Conservation (phyloP, 768 basidiomycete species). For the Leucosporidium scottii region DNA sequence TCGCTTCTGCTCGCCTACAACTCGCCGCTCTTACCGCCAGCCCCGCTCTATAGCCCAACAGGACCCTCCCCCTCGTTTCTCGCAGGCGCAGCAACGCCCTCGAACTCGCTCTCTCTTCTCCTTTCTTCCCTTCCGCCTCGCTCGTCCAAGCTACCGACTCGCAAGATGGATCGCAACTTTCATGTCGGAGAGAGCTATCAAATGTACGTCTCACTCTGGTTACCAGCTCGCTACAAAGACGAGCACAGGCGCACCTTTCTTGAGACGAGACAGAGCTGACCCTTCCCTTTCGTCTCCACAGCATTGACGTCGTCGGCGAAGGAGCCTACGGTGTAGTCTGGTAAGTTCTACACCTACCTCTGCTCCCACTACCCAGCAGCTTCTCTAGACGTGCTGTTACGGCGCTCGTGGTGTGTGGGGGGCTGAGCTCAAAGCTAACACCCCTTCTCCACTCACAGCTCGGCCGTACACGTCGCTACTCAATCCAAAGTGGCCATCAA, state of each 20-base stretch:
- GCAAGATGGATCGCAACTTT: conserved; percentile 37
- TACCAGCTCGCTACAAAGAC: neutral
- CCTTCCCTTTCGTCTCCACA: neutral
- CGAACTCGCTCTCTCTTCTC: neutral
- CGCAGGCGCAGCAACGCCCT: too few species aligned
- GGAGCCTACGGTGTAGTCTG: conserved; percentile 68
- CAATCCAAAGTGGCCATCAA: conserved; percentile 93
- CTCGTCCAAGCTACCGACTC: neutral
- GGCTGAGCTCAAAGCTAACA: too few species aligned
- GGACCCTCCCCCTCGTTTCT: too few species aligned
- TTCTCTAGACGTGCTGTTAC: neutral
- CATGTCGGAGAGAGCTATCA: conserved; percentile 38
- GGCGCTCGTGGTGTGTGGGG: too few species aligned
- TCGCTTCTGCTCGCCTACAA: too few species aligned
- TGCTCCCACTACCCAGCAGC: neutral
- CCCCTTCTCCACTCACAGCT: conserved; percentile 41
- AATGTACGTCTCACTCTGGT: conserved; percentile 37
- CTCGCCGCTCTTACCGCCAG: too few species aligned
- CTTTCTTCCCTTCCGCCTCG: neutral
- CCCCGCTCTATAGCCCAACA: too few species aligned
- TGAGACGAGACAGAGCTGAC: too few species aligned
- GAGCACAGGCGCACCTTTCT: neutral
- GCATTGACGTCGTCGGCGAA: conserved; percentile 43
- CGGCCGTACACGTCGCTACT: conserved; percentile 77
- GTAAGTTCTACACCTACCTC: conserved; percentile 32